phyloP scores from a whole-genome alignment of 495 filamentous ascomycete species.

The Penicillium canariense region DNA sequence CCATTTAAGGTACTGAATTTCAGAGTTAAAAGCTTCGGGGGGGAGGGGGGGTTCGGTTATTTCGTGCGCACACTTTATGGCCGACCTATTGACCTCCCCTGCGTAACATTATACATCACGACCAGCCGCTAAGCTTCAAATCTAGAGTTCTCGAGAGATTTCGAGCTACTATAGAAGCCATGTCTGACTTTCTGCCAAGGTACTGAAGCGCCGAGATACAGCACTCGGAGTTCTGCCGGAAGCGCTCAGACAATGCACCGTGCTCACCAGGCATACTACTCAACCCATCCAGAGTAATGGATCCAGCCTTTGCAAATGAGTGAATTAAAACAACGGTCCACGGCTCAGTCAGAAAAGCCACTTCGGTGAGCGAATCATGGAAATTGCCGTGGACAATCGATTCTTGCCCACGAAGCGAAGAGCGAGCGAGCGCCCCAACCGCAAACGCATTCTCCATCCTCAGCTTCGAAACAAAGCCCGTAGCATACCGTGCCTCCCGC shows the following conservation, averaged over 20 bases:
- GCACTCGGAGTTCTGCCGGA: slow-evolving; percentile 23
- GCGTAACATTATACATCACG: background rate
- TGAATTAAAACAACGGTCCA: slow-evolving; percentile 47
- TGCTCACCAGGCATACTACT: background rate
- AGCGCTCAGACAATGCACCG: slow-evolving; percentile 7
- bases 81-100: background rate
- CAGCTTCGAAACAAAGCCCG: slow-evolving; percentile 27
- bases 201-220: slow-evolving; percentile 42
- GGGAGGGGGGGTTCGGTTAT: background rate
- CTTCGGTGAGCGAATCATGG: slow-evolving; percentile 29
- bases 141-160: slow-evolving; percentile 15
- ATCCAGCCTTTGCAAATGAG: slow-evolving; percentile 40
- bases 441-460: slow-evolving; percentile 32
- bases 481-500: slow-evolving; percentile 25
- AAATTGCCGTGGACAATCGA: slow-evolving; percentile 13
- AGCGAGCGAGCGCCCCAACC: slow-evolving; percentile 38
- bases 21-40: background rate
- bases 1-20: background rate
- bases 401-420: slow-evolving; percentile 22
- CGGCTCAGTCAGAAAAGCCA: slow-evolving; percentile 44
- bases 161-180: slow-evolving; percentile 30
- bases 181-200: slow-evolving; percentile 46
- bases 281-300: slow-evolving; percentile 26
- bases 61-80: too few relatives aligned
- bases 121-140: background rate